These are phyloP conservation scores for Carex cristatella DNA, from an alignment of 176 grass and related monocot species.

Conservation along the genomic window DNA sequence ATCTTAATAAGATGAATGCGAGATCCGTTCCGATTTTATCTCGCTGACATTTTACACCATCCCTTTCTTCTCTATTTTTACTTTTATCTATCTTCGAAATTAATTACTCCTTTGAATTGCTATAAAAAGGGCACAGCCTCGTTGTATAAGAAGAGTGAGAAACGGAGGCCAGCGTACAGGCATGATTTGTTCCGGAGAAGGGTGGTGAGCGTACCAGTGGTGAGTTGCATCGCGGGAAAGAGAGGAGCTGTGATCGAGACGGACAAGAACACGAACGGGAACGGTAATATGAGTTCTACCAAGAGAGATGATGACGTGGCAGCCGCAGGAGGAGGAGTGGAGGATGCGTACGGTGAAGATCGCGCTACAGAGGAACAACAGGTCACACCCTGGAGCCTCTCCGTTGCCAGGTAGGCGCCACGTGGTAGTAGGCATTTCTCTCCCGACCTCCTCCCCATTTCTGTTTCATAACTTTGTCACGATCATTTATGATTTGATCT, in stretches of 20 bases:
- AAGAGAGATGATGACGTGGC: slow-evolving; percentile 9
- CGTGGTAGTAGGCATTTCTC: not conserved
- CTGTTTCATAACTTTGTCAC: not conserved
- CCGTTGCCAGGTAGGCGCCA: slow-evolving; percentile 74
- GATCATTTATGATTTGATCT: slow-evolving; percentile 7
- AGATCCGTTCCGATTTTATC: slow-evolving; percentile 12
- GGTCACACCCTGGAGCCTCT: slow-evolving; percentile 76
- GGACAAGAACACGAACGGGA: not conserved
- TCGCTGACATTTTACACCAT: not conserved
- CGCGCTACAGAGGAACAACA: slow-evolving; percentile 51
- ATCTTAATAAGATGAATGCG: not conserved
- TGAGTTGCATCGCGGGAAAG: slow-evolving; percentile 21
- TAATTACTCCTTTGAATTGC: not conserved
- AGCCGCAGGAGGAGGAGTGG: slow-evolving; percentile 29
- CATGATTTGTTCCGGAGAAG: slow-evolving; percentile 31
- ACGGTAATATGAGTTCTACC: slow-evolving; percentile 16
- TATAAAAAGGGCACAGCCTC: slow-evolving; percentile 16
- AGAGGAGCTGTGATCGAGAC: slow-evolving; percentile 37
- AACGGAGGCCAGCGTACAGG: slow-evolving; percentile 25
- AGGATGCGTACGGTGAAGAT: slow-evolving; percentile 57
- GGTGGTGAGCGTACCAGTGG: slow-evolving; percentile 30
- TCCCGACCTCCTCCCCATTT: not conserved
- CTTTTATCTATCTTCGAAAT: not conserved
- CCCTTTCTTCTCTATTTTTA: slow-evolving; percentile 5
- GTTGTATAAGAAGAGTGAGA: slow-evolving; percentile 20